phyloP scores from a whole-genome alignment of 306 rosid genomes.

The Luffa acutangula region DNA sequence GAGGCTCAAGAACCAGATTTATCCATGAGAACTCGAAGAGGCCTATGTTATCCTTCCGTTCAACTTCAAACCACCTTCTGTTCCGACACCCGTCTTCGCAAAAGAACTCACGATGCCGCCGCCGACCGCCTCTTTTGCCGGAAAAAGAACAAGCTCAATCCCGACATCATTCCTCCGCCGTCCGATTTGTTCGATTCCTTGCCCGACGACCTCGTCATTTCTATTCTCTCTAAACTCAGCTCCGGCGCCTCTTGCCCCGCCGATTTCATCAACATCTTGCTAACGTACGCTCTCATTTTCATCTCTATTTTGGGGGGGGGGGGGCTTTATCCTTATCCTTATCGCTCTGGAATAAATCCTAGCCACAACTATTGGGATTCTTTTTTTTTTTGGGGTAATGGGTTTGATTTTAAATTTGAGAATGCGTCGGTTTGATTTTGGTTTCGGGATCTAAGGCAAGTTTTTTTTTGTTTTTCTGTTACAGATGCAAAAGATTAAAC shows the following conservation, averaged over 20 bases:
- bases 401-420: background rate
- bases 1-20: background rate
- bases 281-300: slow-evolving; percentile 48
- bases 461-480: background rate
- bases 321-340: background rate
- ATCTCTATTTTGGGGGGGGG: background rate
- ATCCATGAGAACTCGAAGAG: slow-evolving; percentile 58
- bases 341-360: background rate
- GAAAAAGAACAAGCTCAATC: slow-evolving; percentile 3
- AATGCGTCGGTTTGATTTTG: background rate
- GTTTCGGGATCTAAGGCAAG: background rate
- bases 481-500: slow-evolving; percentile 75
- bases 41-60: slow-evolving; percentile 28
- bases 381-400: background rate
- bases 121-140: slow-evolving; percentile 17
- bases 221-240: slow-evolving; percentile 53
- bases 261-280: slow-evolving; percentile 48
- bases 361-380: background rate
- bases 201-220: slow-evolving; percentile 67
- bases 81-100: slow-evolving; percentile 15
- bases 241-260: slow-evolving; percentile 48
- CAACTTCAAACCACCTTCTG: slow-evolving; percentile 10
- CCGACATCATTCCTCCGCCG: background rate
- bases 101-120: slow-evolving; percentile 27
- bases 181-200: slow-evolving; percentile 47